phyloP scores from a whole-genome alignment of 148 eudicot genomes.

The Diospyros lotus region DNA sequence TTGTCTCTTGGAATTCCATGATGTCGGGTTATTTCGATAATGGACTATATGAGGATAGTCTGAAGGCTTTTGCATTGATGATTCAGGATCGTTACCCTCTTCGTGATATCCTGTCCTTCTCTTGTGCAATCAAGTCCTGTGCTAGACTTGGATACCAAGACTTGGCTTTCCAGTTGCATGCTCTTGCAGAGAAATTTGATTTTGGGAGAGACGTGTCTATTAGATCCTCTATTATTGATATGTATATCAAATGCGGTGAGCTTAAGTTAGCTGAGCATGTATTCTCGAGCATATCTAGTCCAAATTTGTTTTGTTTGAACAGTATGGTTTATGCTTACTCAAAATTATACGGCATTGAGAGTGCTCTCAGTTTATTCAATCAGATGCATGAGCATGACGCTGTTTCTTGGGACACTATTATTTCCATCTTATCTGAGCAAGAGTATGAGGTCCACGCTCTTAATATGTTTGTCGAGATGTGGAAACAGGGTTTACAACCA shows the following conservation, averaged over 20 bases:
- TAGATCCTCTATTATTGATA: conserved; percentile 31
- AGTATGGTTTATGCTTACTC: conserved; percentile 39
- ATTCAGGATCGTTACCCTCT: conserved; percentile 9
- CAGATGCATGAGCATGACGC: conserved; percentile 28
- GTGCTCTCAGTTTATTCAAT: conserved; percentile 29
- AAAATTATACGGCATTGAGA: conserved; percentile 15
- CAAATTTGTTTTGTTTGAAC: conserved; percentile 38
- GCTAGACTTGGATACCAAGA: conserved; percentile 23
- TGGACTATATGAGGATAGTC: conserved; percentile 17
- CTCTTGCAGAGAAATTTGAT: conserved; percentile 23
- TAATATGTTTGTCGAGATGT: conserved; percentile 36
- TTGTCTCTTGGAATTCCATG: conserved; percentile 36
- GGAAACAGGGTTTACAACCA: conserved; percentile 24
- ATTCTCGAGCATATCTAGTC: conserved; percentile 17
- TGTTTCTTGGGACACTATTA: conserved; percentile 40
- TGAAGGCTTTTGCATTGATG: conserved; percentile 24
- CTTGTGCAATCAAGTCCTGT: conserved; percentile 41
- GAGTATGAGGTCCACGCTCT: conserved; percentile 21
- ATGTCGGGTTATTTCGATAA: conserved; percentile 32
- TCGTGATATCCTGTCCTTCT: conserved; percentile 24
- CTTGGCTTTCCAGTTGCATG: conserved; percentile 33
- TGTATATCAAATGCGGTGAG: conserved; percentile 32
- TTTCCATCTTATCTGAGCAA: conserved; percentile 31
- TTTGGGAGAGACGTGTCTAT: conserved; percentile 19
- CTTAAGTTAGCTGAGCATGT: conserved; percentile 27